Conservation (phyloP, 805 yeast genomes). For the Yarrowia divulgata region DNA sequence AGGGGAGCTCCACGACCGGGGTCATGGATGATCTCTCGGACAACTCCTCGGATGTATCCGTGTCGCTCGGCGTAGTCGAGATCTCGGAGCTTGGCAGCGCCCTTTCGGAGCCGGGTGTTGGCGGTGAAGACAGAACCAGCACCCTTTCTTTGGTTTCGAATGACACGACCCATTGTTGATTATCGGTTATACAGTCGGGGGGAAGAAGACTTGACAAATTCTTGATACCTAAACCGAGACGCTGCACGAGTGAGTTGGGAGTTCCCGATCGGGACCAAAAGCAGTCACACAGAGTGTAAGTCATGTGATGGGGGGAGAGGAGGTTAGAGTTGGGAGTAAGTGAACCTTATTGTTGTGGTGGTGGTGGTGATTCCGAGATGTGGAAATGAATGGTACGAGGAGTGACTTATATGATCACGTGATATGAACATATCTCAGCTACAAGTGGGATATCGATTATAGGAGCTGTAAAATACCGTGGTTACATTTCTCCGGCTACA, state of each 20-base stretch:
- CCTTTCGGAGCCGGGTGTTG: slow-evolving; percentile 99
- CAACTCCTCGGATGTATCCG: slow-evolving; percentile 99
- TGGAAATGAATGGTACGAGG: too few relatives aligned
- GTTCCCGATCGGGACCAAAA: slow-evolving; percentile 25
- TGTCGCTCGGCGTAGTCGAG: slow-evolving; percentile 99
- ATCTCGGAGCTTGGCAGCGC: slow-evolving; percentile 99
- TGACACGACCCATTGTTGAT: slow-evolving; percentile 66
- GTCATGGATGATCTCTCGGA: slow-evolving; percentile 98
- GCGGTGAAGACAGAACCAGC: slow-evolving; percentile 99
- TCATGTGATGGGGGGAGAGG: slow-evolving; percentile 5
- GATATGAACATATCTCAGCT: too few relatives aligned
- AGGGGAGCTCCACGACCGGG: slow-evolving; percentile 99
- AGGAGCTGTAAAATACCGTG: too few relatives aligned
- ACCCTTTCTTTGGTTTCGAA: slow-evolving; percentile 99
- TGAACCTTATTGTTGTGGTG: too few relatives aligned
- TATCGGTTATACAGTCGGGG: slow-evolving; percentile 38
- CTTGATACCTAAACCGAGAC: slow-evolving; percentile 28
- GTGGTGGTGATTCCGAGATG: too few relatives aligned
- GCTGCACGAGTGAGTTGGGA: slow-evolving; percentile 36
- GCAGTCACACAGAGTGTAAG: slow-evolving; percentile 20
- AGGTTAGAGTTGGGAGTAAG: neutral
- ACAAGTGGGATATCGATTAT: too few relatives aligned
- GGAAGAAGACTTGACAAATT: slow-evolving; percentile 40
- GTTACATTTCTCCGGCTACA: too few relatives aligned
- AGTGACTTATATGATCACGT: too few relatives aligned